Evolutionary conservation across 2,329 filamentous ascomycete species (phyloP).

Genomic region (Plenodomus lindquistii): DNA sequence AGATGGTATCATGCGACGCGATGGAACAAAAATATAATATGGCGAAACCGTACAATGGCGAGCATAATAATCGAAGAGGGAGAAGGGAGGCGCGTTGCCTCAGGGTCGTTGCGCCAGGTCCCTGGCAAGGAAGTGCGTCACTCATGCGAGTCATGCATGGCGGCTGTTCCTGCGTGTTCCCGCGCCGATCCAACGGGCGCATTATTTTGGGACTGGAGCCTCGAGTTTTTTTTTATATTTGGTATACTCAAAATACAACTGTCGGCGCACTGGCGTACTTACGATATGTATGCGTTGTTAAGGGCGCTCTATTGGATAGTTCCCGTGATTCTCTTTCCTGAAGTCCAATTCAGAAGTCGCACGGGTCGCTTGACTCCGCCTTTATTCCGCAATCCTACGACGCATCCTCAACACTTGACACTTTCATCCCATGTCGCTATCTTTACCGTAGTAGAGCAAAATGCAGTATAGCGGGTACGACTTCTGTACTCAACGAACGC

Average conservation of each 20-base stretch:
- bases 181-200: neutral
- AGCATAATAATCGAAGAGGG: too few relatives aligned
- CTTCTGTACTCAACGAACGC: neutral
- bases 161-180: neutral
- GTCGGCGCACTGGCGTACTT: neutral
- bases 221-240: neutral
- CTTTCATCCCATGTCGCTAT: too few relatives aligned
- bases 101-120: neutral
- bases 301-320: neutral
- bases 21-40: too few relatives aligned
- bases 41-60: too few relatives aligned
- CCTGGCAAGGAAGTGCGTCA: neutral
- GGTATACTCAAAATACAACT: too few relatives aligned
- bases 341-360: neutral
- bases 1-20: too few relatives aligned
- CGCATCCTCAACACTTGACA: neutral
- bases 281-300: neutral
- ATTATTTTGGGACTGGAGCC: neutral
- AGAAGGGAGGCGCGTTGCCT: neutral
- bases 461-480: constrained; percentile 26
- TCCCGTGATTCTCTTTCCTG: too few relatives aligned
- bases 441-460: neutral
- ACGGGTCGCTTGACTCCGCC: neutral
- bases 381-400: neutral
- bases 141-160: neutral